Conservation (phyloP, 192 early-diverging fungal genomes). For the Backusella mclennaniae region DNA sequence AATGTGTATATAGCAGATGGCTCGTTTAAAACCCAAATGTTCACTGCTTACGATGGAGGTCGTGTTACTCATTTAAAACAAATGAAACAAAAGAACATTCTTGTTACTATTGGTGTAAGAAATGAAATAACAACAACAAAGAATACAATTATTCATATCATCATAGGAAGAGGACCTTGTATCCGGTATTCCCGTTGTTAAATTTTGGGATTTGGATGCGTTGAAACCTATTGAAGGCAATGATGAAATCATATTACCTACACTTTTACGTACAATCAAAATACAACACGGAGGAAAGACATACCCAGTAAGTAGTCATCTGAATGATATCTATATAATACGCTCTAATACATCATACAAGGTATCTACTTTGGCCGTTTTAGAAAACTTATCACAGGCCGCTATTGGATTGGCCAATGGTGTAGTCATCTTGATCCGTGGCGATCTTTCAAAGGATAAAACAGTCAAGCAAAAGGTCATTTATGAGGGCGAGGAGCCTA, state of each 20-base stretch:
- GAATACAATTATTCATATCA: neutral
- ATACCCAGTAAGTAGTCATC: constrained; percentile 51
- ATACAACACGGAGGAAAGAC: constrained; percentile 64
- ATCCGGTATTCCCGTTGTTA: constrained; percentile 57
- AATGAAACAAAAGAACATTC: constrained; percentile 72
- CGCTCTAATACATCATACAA: neutral
- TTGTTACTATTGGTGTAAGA: constrained; percentile 78
- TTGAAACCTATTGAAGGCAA: constrained; percentile 15
- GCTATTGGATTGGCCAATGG: constrained; percentile 94
- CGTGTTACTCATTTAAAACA: constrained; percentile 83
- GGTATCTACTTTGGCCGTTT: constrained; percentile 67
- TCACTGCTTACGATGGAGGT: constrained; percentile 58
- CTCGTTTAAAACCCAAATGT: constrained; percentile 59
- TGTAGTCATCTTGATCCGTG: constrained; percentile 78
- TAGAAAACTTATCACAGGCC: constrained; percentile 81
- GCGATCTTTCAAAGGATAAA: constrained; percentile 77
- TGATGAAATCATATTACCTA: constrained; percentile 51
- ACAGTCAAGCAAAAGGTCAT: constrained; percentile 79
- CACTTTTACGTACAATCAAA: constrained; percentile 60
- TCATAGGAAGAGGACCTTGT: constrained; percentile 48
- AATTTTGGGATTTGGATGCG: constrained; percentile 79
- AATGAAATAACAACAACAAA: neutral
- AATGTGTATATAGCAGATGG: constrained; percentile 68
- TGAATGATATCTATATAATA: too few relatives aligned
- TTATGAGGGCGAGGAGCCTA: constrained; percentile 78